Percentiles rank a stretch among this genome's conserved stretches.
These are phyloP conservation scores for Colletotrichum sublineola DNA, from an alignment of 2,329 filamentous ascomycete genomes.

Conservation along the genomic window DNA sequence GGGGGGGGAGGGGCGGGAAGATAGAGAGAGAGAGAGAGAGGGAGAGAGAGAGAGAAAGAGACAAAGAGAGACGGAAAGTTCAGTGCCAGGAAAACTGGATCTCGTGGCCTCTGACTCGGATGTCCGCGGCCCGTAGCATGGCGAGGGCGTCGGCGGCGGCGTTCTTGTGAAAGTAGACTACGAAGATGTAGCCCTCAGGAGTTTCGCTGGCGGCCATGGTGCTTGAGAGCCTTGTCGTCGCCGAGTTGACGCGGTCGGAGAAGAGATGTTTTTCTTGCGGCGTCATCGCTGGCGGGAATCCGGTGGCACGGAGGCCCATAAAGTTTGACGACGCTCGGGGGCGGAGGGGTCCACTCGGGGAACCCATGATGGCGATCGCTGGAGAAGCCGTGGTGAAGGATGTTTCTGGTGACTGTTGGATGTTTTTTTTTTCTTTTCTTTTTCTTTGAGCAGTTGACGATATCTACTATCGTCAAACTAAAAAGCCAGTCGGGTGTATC, in stretches of 20 bases:
- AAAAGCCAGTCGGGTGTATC: not conserved
- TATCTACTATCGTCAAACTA: not conserved
- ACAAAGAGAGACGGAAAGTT: slow-evolving; percentile 3
- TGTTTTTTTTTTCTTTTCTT: not conserved
- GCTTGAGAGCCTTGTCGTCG: slow-evolving; percentile 37
- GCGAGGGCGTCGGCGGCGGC: slow-evolving; percentile 36
- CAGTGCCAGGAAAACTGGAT: slow-evolving; percentile 40
- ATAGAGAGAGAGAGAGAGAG: not conserved
- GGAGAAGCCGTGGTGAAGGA: slow-evolving; percentile 40
- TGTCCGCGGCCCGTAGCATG: slow-evolving; percentile 35
- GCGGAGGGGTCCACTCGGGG: slow-evolving; percentile 39
- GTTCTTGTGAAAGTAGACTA: slow-evolving; percentile 41
- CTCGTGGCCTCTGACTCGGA: slow-evolving; percentile 37
- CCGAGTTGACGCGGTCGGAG: slow-evolving; percentile 33
- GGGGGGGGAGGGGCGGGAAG: not conserved
- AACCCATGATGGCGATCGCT: slow-evolving; percentile 41
- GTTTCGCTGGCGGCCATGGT: slow-evolving; percentile 35
- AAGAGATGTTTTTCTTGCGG: slow-evolving; percentile 39
- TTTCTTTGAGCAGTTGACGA: not conserved
- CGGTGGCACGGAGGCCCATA: slow-evolving; percentile 35
- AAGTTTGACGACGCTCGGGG: slow-evolving; percentile 40
- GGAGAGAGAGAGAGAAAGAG: not conserved
- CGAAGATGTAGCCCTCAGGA: slow-evolving; percentile 27
- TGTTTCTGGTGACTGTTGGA: slow-evolving; percentile 5
- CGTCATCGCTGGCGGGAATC: slow-evolving; percentile 36